Percentiles rank a stretch among this genome's conserved stretches.
Conservation (phyloP, 176 grass and related monocot species). For the Oryza rufipogon region DNA sequence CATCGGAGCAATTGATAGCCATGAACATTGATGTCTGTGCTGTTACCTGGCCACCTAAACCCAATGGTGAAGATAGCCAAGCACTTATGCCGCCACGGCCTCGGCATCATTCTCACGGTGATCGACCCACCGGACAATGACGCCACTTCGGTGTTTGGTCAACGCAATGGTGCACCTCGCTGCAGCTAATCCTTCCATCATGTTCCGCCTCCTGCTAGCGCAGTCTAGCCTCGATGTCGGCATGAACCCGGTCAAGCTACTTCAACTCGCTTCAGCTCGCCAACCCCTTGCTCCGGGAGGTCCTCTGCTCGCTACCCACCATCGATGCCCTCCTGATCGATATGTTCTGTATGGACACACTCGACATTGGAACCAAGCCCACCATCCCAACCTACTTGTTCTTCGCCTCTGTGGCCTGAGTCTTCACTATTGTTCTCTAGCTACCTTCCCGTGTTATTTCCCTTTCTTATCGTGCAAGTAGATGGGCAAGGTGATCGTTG, state of each 20-base stretch:
- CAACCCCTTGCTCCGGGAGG: constrained; percentile 19
- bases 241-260: neutral
- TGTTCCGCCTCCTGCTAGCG: too few species aligned
- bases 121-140: neutral
- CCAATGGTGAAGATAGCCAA: neutral
- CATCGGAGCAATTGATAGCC: too few species aligned
- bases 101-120: constrained; percentile 13
- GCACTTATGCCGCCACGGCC: constrained; percentile 23
- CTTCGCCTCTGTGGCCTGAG: constrained; percentile 28
- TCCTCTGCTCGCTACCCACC: constrained; percentile 1
- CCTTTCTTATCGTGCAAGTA: neutral
- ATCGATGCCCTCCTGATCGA: constrained; percentile 45
- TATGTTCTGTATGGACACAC: constrained; percentile 46
- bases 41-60: constrained; percentile 54
- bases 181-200: neutral
- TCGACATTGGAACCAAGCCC: constrained; percentile 41
- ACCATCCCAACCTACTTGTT: constrained; percentile 41
- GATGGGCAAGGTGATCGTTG: too few species aligned
- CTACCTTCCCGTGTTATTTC: neutral
- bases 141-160: neutral
- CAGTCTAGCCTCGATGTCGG: too few species aligned
- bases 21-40: constrained; percentile 26
- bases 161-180: constrained; percentile 2
- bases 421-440: constrained; percentile 40
- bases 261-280: constrained; percentile 24